Evolutionary conservation across 2,329 filamentous ascomycete species (phyloP).

Genomic region (Fusarium praegraminearum): DNA sequence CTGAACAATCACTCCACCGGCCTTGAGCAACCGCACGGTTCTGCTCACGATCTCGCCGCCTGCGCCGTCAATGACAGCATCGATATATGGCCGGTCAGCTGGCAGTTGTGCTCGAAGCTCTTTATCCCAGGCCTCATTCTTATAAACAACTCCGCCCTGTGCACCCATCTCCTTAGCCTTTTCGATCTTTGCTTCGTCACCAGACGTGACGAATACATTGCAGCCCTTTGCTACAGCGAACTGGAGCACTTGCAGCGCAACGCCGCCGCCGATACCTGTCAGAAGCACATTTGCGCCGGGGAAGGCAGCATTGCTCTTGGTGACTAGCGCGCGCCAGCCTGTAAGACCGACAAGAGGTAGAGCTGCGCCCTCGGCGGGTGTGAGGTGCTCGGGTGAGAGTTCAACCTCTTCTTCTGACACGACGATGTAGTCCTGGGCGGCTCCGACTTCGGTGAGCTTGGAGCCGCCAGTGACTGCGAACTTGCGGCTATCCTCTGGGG

Average conservation of each 20-base stretch:
- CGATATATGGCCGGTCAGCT: constrained; percentile 74
- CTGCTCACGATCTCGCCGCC: constrained; percentile 85
- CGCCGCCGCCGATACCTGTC: constrained; percentile 93
- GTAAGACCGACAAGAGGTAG: constrained; percentile 88
- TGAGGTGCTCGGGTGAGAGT: constrained; percentile 78
- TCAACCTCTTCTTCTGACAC: constrained; percentile 81
- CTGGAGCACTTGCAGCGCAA: constrained; percentile 83
- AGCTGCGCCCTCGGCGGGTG: constrained; percentile 80
- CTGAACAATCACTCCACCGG: constrained; percentile 83
- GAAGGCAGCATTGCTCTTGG: constrained; percentile 75
- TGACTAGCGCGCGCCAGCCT: constrained; percentile 86
- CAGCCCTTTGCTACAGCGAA: constrained; percentile 82
- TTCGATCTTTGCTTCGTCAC: constrained; percentile 79
- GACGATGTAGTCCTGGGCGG: constrained; percentile 77
- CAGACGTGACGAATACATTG: constrained; percentile 84
- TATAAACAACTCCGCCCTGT: constrained; percentile 85
- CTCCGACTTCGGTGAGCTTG: constrained; percentile 70
- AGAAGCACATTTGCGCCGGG: constrained; percentile 81
- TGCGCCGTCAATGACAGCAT: constrained; percentile 90
- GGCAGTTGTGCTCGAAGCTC: constrained; percentile 74
- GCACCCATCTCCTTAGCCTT: constrained; percentile 80
- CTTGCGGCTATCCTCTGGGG: constrained; percentile 72
- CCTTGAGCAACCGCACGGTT: constrained; percentile 76
- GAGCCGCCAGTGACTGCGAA: constrained; percentile 79
- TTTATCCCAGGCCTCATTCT: constrained; percentile 83